Evolutionary conservation across 768 basidiomycete genomes (phyloP).

Genomic region (Boletales sp.): DNA sequence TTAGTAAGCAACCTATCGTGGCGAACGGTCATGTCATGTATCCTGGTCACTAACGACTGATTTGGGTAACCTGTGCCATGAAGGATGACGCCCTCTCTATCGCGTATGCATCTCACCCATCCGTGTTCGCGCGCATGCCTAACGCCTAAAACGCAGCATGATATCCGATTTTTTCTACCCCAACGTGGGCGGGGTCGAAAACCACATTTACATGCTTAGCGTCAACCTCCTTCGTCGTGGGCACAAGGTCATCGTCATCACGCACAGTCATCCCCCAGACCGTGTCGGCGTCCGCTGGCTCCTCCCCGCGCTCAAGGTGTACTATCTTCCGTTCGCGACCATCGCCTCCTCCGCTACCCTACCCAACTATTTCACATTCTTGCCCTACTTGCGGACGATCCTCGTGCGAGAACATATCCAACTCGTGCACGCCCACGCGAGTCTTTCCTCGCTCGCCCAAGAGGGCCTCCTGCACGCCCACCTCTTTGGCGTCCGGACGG

Average conservation of each 20-base stretch:
- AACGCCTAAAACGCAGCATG: slow-evolving; percentile 53
- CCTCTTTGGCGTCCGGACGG: slow-evolving; percentile 80
- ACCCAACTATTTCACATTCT: slow-evolving; percentile 88
- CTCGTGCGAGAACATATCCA: slow-evolving; percentile 82
- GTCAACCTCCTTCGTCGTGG: slow-evolving; percentile 77
- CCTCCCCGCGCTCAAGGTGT: slow-evolving; percentile 83
- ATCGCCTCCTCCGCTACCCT: slow-evolving; percentile 91
- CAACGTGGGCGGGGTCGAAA: slow-evolving; percentile 92
- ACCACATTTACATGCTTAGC: slow-evolving; percentile 90
- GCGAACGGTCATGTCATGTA: too few species aligned
- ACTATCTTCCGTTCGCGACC: slow-evolving; percentile 86
- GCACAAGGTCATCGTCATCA: slow-evolving; percentile 93
- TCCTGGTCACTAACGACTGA: too few species aligned
- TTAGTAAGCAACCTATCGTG: too few species aligned
- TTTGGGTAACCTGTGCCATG: slow-evolving; percentile 10
- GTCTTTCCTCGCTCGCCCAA: slow-evolving; percentile 85
- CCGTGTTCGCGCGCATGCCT: neutral
- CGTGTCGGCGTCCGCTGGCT: slow-evolving; percentile 91
- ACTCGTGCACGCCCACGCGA: slow-evolving; percentile 89
- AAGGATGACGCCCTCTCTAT: slow-evolving; percentile 27
- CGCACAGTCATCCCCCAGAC: slow-evolving; percentile 84
- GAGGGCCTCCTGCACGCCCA: slow-evolving; percentile 91
- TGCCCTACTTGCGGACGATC: slow-evolving; percentile 90
- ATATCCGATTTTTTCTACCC: slow-evolving; percentile 97
- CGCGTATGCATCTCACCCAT: slow-evolving; percentile 17